A percentile compares a stretch with the other conserved stretches of the same genome.
These are phyloP conservation scores for Boletus reticuloceps DNA, from an alignment of 768 basidiomycete species.

Conservation along the genomic window DNA sequence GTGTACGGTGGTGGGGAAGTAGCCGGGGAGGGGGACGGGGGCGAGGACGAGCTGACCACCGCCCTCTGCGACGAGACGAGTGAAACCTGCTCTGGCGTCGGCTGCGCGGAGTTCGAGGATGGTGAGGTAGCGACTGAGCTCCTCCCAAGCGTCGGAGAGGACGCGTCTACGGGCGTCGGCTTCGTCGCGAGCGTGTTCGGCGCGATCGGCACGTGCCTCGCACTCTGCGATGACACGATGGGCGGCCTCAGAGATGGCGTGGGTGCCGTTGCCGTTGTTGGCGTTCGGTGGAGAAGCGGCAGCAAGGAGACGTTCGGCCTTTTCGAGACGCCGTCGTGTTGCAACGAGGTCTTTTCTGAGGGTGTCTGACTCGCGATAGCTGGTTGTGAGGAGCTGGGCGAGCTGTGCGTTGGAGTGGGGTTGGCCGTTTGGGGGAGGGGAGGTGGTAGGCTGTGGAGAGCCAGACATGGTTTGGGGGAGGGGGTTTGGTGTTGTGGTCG, in stretches of 20 bases:
- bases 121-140: conserved; percentile 47
- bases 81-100: conserved; percentile 50
- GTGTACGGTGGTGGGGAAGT: neutral
- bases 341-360: conserved; percentile 49
- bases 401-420: conserved; percentile 48
- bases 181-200: conserved; percentile 55
- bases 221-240: conserved; percentile 41
- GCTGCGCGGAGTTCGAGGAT: conserved; percentile 43
- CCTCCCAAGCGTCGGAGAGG: conserved; percentile 48
- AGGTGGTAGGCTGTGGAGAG: conserved; percentile 14
- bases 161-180: conserved; percentile 45
- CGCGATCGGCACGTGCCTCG: conserved; percentile 48
- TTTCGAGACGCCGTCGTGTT: conserved; percentile 46
- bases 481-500: neutral
- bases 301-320: conserved; percentile 46
- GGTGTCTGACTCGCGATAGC: conserved; percentile 50
- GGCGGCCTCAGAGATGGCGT: conserved; percentile 29
- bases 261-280: conserved; percentile 4
- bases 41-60: conserved; percentile 43
- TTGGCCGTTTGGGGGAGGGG: conserved; percentile 15
- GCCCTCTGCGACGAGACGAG: conserved; percentile 42
- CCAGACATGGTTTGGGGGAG: conserved; percentile 9
- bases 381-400: conserved; percentile 52
- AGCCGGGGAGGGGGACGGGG: conserved; percentile 30
- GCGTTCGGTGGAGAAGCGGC: conserved; percentile 18